phyloP scores from a whole-genome alignment of 441 rosid species.

The Gossypium davidsonii region DNA sequence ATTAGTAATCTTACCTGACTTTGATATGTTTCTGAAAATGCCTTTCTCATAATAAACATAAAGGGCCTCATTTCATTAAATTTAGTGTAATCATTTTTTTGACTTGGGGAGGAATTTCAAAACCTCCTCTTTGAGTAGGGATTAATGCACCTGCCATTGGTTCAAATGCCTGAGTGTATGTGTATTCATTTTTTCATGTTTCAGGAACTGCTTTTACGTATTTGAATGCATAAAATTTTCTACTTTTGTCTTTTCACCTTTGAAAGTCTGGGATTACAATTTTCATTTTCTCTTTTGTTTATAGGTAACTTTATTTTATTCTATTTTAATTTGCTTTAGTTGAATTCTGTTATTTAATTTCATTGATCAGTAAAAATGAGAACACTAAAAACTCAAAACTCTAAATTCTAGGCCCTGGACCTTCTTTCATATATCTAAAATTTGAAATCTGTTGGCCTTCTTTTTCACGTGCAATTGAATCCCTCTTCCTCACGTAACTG shows the following conservation, averaged over 20 bases:
- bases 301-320: no score
- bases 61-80: neutral
- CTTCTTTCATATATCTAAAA: neutral
- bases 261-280: neutral
- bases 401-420: neutral
- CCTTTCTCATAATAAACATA: neutral
- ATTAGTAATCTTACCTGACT: neutral
- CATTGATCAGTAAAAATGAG: neutral
- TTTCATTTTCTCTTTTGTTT: neutral
- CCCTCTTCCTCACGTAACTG: neutral
- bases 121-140: neutral
- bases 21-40: neutral
- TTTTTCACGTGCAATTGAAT: neutral
- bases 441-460: neutral
- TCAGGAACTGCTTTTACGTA: neutral
- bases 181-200: neutral
- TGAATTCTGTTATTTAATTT: neutral
- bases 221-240: neutral
- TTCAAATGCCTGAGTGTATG: neutral
- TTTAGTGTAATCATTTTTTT: neutral
- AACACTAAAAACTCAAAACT: neutral
- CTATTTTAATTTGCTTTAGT: neutral
- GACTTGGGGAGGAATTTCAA: neutral
- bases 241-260: neutral
- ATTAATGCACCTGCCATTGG: neutral